These are phyloP conservation scores for Scutellaria galericulata DNA, from an alignment of 257 asterid species.

Conservation along the genomic window DNA sequence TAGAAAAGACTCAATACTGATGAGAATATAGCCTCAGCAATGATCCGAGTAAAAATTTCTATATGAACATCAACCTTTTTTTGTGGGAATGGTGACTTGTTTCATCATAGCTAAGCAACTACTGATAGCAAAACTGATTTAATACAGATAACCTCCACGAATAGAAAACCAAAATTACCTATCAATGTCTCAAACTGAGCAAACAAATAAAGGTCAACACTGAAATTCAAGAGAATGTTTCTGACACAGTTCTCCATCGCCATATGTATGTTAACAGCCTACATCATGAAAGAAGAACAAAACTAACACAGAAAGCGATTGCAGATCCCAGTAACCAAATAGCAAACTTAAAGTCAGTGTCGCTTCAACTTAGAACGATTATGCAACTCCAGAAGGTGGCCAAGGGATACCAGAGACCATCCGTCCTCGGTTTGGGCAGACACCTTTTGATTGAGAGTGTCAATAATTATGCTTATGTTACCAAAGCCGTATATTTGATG, in stretches of 20 bases:
- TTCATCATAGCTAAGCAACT: too few species aligned
- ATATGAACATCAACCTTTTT: not conserved
- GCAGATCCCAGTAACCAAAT: not conserved
- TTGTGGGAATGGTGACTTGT: not conserved
- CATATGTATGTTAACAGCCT: constrained; percentile 5
- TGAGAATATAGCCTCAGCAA: not conserved
- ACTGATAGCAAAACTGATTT: too few species aligned
- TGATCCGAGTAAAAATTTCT: not conserved
- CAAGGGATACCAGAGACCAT: constrained; percentile 76
- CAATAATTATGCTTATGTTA: constrained; percentile 68
- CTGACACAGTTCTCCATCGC: not conserved
- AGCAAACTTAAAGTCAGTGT: constrained; percentile 33
- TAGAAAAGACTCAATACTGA: not conserved
- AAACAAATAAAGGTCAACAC: not conserved
- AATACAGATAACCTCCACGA: not conserved
- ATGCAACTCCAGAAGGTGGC: constrained; percentile 79
- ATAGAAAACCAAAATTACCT: not conserved
- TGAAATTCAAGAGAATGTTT: not conserved
- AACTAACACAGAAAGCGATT: not conserved
- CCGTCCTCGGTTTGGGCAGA: constrained; percentile 71
- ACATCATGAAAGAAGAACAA: not conserved
- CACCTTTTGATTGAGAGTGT: constrained; percentile 71
- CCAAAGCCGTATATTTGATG: constrained; percentile 89
- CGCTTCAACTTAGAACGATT: constrained; percentile 56
- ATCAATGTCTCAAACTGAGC: constrained; percentile 9